Evolutionary conservation across 176 grass and related monocot species (phyloP).

Genomic region (Coix lacrymajobi): DNA sequence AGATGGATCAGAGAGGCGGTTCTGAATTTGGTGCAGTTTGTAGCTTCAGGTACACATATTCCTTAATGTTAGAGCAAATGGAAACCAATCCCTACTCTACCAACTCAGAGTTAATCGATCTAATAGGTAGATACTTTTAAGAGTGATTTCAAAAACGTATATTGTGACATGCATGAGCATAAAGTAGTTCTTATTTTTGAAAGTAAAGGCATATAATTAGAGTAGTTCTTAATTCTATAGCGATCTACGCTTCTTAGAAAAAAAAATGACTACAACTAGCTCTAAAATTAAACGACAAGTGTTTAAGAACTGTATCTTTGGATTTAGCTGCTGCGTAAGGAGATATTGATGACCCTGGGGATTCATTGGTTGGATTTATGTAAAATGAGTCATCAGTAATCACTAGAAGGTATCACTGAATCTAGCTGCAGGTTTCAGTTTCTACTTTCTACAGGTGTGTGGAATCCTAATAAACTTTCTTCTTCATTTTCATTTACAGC

Average conservation of each 20-base stretch:
- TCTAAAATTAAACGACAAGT: neutral
- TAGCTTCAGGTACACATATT: neutral
- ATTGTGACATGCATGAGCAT: neutral
- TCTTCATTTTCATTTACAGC: neutral
- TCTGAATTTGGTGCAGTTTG: neutral
- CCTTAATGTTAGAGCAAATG: neutral
- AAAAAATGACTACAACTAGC: neutral
- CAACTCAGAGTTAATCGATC: neutral
- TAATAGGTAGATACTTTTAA: neutral
- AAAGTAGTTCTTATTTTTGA: neutral
- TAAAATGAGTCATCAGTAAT: neutral
- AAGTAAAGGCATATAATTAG: neutral
- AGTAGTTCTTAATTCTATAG: neutral
- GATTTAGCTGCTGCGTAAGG: neutral
- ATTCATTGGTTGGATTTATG: neutral
- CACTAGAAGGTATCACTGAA: neutral
- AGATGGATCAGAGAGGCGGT: neutral
- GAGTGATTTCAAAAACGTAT: neutral
- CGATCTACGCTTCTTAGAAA: neutral
- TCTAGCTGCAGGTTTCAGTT: neutral
- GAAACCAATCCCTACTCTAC: neutral
- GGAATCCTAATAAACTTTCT: neutral
- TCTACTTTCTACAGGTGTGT: slow-evolving; percentile 10
- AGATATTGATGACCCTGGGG: neutral
- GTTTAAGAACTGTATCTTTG: neutral